A percentile compares a stretch with the other conserved stretches of the same genome.
These are phyloP conservation scores for Ceratocystis cacaofunesta DNA, from an alignment of 2,329 filamentous ascomycete species.

Conservation along the genomic window DNA sequence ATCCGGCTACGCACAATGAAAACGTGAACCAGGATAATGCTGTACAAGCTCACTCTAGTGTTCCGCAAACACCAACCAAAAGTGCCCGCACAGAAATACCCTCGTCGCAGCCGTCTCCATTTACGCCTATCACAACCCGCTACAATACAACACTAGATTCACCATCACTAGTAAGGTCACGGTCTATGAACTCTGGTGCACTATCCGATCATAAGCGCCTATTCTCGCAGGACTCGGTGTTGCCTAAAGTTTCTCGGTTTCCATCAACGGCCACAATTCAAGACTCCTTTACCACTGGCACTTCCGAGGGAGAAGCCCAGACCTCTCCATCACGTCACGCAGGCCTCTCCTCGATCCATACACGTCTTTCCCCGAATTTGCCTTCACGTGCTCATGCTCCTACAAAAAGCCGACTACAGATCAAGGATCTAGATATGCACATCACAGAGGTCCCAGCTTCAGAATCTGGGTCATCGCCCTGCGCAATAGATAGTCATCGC, in stretches of 20 bases:
- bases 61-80: constrained; percentile 31
- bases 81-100: constrained; percentile 29
- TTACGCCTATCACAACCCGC: constrained; percentile 28
- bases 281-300: constrained; percentile 28
- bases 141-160: constrained; percentile 26
- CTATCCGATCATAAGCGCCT: background rate
- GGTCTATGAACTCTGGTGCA: constrained; percentile 22
- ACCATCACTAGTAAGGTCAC: constrained; percentile 29
- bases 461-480: background rate
- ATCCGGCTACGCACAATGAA: too few relatives aligned
- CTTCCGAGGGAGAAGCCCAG: background rate
- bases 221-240: background rate
- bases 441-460: background rate
- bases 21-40: background rate
- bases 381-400: background rate
- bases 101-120: constrained; percentile 27
- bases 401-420: background rate
- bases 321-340: background rate
- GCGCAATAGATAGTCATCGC: constrained; percentile 12
- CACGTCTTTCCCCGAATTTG: background rate
- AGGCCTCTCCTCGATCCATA: background rate
- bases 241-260: constrained; percentile 13
- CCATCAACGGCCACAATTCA: constrained; percentile 27
- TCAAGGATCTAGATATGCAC: background rate
- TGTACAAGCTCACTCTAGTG: constrained; percentile 17